Base-by-base conservation (phyloP, 495 filamentous ascomycete species). In the Chaetomium tenue region DNA sequence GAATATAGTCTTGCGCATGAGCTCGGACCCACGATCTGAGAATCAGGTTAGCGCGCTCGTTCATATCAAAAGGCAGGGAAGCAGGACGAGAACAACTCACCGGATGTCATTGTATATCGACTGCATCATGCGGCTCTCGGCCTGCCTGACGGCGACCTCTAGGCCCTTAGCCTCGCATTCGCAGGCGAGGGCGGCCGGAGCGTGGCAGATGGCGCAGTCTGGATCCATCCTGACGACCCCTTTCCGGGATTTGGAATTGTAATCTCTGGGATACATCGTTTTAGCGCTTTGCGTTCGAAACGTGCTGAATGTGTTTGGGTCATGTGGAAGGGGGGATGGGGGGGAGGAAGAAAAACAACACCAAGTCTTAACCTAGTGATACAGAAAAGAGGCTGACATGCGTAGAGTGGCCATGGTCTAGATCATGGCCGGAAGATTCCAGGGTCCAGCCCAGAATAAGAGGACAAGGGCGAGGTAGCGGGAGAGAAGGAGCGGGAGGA, bases 141-240 rank as follows among this genome's bases (percentile, higher is more conserved):
- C 86, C 71, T 89, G 86, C 67, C 84, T 77, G 56, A 90, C 80
- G 40, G 87, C 87, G 58, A 84, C 78, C 73, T 87, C 82, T 50
- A 90, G 81, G 33, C 86, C 84, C 65, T 88, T 87, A 48, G 84
- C 82, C 78, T 90, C 87, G 76, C 87, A 89, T 63, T 87, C 87
- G 76, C 87, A 89, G 67, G 82, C 80, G 66, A 81, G 75, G 42
- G 82, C 76, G 50, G 86, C 84, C 56, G 87, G 86, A 68, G 82
- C 81, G 74, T 83, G 82, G 74, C 87, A 90, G 61, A 90, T 88
- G 51, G 87, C 87, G 76, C 87, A 90, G 76, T 88, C 87, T 46
- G 87, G 87, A 64, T 87, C 86, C 83, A 87, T 85, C 73, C 74
- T 82, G 74, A 83, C 76, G 72, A 81, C 68, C 65, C 79, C 74